Percentiles rank a stretch among this genome's conserved stretches.
These are phyloP conservation scores for Exsudoporus floridanus DNA, from an alignment of 1,284 basidiomycete genomes.

Conservation along the genomic window DNA sequence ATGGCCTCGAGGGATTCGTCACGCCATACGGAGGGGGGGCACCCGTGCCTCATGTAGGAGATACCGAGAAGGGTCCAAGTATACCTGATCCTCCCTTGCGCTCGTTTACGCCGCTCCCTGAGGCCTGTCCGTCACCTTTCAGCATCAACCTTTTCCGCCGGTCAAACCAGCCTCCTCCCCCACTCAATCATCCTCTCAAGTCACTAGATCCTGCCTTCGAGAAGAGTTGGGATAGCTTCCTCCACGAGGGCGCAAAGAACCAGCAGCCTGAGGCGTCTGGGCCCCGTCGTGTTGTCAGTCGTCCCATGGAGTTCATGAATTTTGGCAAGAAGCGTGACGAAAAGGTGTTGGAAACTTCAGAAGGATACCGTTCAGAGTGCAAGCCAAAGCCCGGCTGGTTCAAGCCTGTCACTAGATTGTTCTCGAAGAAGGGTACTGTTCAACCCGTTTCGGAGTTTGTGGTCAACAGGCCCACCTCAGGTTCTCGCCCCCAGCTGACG, in stretches of 20 bases:
- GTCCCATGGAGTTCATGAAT: constrained; percentile 46
- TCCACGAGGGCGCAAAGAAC: constrained; percentile 38
- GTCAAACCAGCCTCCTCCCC: constrained; percentile 31
- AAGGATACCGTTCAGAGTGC: constrained; percentile 8
- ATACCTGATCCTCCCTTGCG: constrained; percentile 37
- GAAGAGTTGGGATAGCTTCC: constrained; percentile 53
- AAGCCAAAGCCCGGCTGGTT: constrained; percentile 31
- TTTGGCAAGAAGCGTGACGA: constrained; percentile 40
- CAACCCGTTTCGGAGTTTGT: constrained; percentile 22
- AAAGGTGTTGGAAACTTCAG: constrained; percentile 36
- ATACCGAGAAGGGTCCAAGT: constrained; percentile 33
- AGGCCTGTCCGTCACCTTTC: constrained; percentile 35
- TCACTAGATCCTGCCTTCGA: constrained; percentile 38
- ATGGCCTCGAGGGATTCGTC: constrained; percentile 44
- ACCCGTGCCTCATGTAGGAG: constrained; percentile 20
- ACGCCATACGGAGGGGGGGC: constrained; percentile 41
- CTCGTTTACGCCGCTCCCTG: constrained; percentile 52
- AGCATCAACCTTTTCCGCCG: constrained; percentile 43
- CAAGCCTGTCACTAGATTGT: constrained; percentile 24
- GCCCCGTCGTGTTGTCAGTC: constrained; percentile 31
- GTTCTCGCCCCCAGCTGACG: constrained; percentile 39
- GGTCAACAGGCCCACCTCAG: constrained; percentile 22
- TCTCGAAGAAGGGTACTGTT: constrained; percentile 23
- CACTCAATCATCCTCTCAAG: constrained; percentile 31
- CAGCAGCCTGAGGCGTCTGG: constrained; percentile 15